Evolutionary conservation across 129 eudicot genomes (phyloP), one percentile per base, ranked within the genome.

Genomic region (Deinandra increscens): DNA sequence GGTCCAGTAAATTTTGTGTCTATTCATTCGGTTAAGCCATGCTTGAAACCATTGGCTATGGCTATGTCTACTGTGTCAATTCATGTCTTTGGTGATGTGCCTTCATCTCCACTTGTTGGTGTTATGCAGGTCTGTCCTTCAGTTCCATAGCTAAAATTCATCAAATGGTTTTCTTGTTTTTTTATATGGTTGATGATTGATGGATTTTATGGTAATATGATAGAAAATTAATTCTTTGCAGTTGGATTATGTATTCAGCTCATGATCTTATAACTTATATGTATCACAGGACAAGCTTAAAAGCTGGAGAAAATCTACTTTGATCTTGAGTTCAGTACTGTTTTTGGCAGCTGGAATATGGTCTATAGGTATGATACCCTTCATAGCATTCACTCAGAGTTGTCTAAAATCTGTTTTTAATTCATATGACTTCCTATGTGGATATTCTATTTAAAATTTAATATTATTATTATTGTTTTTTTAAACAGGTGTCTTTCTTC

Each of bases 41-140:
- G 94, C 69, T 64, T 91, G 60, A 68, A 93, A 54, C 97, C 97
- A 15, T 75, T 91, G 62, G 83, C 97, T 29, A 91, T 91, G 94
- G 96, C 97, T 18, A 86, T 88, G 60, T 91, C 97, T n/a, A 91
- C 97, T 22, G 97, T 88, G 0, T 75, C 88, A 3, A 91, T 91
- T 79, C 97, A 91, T 78, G 72, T 91, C 12, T 88, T 91, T 70
- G 97, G 97, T 15, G 97, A 91, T 36, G 97, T 91, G 62, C 96
- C 97, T 55, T 91, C 97, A 4, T 84, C 96, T 73, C 96, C 97
- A 37, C 97, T 91, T 66, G 94, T 91, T 56, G 97, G 97, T 18
- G 87, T 86, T 69, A 74, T 91, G 70, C 94, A 91, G 96, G 97
- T 91, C 13, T 43, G 49, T 43, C 5, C 41, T 72, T 65, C 22